Percentiles rank a stretch among this genome's conserved stretches.
Conservation (phyloP, 2,329 filamentous ascomycete species). For the Cladophialophora yegresii region DNA sequence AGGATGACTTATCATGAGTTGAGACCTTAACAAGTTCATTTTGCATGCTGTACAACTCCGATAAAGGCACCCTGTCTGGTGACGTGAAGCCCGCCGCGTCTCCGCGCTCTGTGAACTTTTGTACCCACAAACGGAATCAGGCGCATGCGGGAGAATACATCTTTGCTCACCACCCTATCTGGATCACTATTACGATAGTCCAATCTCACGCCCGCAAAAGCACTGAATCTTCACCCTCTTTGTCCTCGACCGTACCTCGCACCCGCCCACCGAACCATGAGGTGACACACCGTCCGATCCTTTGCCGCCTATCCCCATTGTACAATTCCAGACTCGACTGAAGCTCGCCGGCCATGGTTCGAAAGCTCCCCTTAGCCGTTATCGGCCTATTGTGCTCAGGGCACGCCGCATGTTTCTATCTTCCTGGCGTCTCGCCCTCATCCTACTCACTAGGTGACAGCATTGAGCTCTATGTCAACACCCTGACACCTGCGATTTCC, state of each 20-base stretch:
- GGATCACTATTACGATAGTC: neutral
- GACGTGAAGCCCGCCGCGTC: neutral
- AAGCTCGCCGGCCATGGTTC: conserved; percentile 18
- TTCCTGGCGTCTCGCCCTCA: conserved; percentile 91
- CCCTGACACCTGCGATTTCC: conserved; percentile 80
- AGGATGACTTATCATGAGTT: conserved; percentile 4
- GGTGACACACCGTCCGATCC: conserved; percentile 7
- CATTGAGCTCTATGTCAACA: conserved; percentile 90
- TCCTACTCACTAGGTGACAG: conserved; percentile 78
- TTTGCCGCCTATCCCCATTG: neutral
- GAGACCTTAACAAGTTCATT: neutral
- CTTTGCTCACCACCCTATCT: neutral
- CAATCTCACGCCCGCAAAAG: neutral
- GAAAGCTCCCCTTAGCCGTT: conserved; percentile 15
- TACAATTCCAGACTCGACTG: neutral
- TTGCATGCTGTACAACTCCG: neutral
- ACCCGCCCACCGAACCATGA: neutral
- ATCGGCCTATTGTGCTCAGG: conserved; percentile 18
- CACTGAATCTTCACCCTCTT: neutral
- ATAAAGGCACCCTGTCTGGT: neutral
- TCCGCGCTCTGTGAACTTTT: neutral
- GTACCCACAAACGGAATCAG: neutral
- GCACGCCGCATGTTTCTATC: conserved; percentile 71
- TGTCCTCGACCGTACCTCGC: neutral
- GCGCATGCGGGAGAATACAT: neutral